Percentiles rank a stretch among this genome's conserved stretches.
phyloP scores from a whole-genome alignment of 495 filamentous ascomycete genomes.

The Parathielavia hyrcaniae region DNA sequence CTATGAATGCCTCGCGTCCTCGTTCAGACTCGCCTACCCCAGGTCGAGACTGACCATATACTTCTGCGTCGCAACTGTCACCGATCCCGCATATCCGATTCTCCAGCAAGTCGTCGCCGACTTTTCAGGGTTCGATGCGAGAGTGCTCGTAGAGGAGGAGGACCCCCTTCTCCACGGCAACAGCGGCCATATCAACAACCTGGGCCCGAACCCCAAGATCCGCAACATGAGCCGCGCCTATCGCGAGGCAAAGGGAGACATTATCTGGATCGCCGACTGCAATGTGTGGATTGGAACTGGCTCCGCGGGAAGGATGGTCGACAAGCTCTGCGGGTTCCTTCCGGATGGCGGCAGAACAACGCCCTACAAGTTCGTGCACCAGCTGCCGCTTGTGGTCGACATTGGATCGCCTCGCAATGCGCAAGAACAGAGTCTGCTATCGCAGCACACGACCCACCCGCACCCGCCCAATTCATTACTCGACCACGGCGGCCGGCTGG shows the following conservation, averaged over 20 bases:
- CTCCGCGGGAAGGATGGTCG: conserved; percentile 79
- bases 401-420: conserved; percentile 41
- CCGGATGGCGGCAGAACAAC: conserved; percentile 36
- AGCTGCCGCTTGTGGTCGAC: conserved; percentile 82
- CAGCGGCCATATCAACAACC: conserved; percentile 46
- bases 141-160: conserved; percentile 77
- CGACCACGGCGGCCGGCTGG: conserved; percentile 69
- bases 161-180: conserved; percentile 63
- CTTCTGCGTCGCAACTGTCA: conserved; percentile 71
- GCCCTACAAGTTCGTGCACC: conserved; percentile 93
- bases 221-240: conserved; percentile 94
- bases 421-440: conserved; percentile 20
- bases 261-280: conserved; percentile 93
- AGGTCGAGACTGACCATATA: conserved; percentile 67
- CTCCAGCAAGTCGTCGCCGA: conserved; percentile 63
- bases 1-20: conserved; percentile 88
- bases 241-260: conserved; percentile 84
- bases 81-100: conserved; percentile 72
- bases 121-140: conserved; percentile 66
- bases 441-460: neutral
- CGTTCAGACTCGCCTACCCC: conserved; percentile 80
- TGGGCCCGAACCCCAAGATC: conserved; percentile 98
- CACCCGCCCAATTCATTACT: conserved; percentile 13
- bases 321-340: conserved; percentile 66
- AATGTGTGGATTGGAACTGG: conserved; percentile 87